Conservation (phyloP, 1,284 basidiomycete species). For the Megacollybia platyphylla region DNA sequence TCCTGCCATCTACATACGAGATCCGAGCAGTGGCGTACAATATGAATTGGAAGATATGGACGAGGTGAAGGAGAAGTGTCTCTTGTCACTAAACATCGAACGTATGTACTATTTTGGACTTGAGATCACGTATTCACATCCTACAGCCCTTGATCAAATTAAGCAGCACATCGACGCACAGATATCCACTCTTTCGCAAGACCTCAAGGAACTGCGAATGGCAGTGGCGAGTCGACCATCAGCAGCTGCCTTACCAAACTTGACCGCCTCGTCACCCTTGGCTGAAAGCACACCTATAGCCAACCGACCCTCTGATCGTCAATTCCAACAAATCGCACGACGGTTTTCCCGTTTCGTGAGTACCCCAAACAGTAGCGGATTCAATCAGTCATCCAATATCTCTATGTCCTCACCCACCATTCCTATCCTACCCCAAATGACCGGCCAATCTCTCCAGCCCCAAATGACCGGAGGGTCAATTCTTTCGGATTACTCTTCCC, state of each 20-base stretch:
- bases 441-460: conserved; percentile 53
- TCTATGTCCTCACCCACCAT: conserved; percentile 15
- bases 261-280: conserved; percentile 40
- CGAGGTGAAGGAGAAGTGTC: conserved; percentile 82
- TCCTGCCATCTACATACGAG: conserved; percentile 91
- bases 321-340: conserved; percentile 59
- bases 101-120: conserved; percentile 41
- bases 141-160: conserved; percentile 90
- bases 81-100: conserved; percentile 92
- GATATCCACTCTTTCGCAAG: conserved; percentile 76
- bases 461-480: conserved; percentile 65
- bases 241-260: conserved; percentile 26
- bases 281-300: conserved; percentile 46
- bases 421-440: conserved; percentile 43
- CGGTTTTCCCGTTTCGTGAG: conserved; percentile 51
- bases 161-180: conserved; percentile 95
- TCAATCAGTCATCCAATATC: conserved; percentile 16
- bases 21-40: conserved; percentile 82
- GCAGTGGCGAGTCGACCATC: conserved; percentile 43
- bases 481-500: conserved; percentile 56
- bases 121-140: conserved; percentile 4
- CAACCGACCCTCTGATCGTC: conserved; percentile 57
- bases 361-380: conserved; percentile 15
- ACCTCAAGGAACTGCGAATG: conserved; percentile 82
- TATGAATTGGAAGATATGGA: conserved; percentile 94